Conservation (phyloP, 306 rosid species). For the Cicer chorassanicum region DNA sequence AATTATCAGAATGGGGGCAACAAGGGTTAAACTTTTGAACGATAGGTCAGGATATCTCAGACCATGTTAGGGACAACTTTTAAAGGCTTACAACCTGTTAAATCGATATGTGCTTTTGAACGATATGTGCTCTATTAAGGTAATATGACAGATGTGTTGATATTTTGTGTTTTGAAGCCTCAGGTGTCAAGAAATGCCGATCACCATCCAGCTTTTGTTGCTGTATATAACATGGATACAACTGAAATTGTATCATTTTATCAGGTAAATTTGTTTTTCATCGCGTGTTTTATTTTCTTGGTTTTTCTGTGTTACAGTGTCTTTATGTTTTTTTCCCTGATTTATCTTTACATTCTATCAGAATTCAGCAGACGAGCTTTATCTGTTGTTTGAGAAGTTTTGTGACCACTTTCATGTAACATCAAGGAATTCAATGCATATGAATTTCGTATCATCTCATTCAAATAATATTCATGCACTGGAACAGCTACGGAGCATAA, state of each 20-base stretch:
- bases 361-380: conserved; percentile 90
- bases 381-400: conserved; percentile 82
- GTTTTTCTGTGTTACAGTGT: conserved; percentile 6
- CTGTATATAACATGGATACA: conserved; percentile 96
- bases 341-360: conserved; percentile 50
- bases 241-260: conserved; percentile 91
- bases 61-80: conserved; percentile 36
- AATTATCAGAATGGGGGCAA: conserved; percentile 19
- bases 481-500: conserved; percentile 68
- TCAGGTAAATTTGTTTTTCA: conserved; percentile 63
- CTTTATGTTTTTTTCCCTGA: conserved; percentile 38
- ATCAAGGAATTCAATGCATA: conserved; percentile 66
- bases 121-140: conserved; percentile 38
- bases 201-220: conserved; percentile 80
- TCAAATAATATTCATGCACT: conserved; percentile 80
- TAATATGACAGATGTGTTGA: conserved; percentile 41
- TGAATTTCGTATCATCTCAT: conserved; percentile 92
- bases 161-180: conserved; percentile 52
- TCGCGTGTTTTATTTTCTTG: conserved; percentile 33
- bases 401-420: conserved; percentile 83
- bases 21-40: conserved; percentile 30
- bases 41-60: conserved; percentile 28
- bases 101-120: conserved; percentile 7
- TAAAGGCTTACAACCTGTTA: conserved; percentile 24
- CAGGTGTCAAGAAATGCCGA: conserved; percentile 84